Percentiles rank a stretch among this genome's conserved stretches.
Evolutionary conservation across 257 asterid species (phyloP).

Genomic region (Solanum pinnatisectum): DNA sequence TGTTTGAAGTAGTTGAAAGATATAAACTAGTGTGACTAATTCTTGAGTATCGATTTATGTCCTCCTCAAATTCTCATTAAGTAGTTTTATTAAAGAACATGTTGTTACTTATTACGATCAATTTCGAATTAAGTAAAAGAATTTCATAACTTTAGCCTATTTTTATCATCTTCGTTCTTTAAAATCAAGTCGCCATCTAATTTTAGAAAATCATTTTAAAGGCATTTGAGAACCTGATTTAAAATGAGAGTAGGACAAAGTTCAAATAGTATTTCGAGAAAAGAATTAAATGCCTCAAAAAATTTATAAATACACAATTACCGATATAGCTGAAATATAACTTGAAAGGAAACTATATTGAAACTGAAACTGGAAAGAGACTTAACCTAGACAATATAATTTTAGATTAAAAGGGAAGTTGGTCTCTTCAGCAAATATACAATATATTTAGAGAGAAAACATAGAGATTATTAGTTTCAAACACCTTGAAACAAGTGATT

Average conservation of each 20-base stretch:
- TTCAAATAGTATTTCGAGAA: too few relatives aligned
- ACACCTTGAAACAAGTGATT: too few relatives aligned
- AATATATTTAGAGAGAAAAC: too few relatives aligned
- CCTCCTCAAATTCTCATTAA: neutral
- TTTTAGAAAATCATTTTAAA: too few relatives aligned
- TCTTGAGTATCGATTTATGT: neutral
- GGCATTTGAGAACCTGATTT: neutral
- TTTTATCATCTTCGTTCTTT: too few relatives aligned
- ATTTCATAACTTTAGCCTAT: neutral
- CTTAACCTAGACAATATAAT: too few relatives aligned
- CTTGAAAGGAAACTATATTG: neutral
- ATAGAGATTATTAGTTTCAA: too few relatives aligned
- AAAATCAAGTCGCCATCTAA: too few relatives aligned
- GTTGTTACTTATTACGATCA: neutral
- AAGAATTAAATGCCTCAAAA: neutral
- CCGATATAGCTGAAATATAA: fast-evolving
- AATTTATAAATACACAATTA: neutral
- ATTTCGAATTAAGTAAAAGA: neutral
- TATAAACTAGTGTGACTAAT: neutral
- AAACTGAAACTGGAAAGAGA: neutral
- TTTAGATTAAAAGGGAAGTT: too few relatives aligned
- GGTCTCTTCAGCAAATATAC: too few relatives aligned
- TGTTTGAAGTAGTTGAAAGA: neutral
- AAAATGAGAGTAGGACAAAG: too few relatives aligned
- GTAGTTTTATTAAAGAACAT: neutral